Evolutionary conservation across 352 stramenopile genomes (phyloP), one percentile per base, ranked within the genome.

Genomic region (Pythium vanterpoolii): DNA sequence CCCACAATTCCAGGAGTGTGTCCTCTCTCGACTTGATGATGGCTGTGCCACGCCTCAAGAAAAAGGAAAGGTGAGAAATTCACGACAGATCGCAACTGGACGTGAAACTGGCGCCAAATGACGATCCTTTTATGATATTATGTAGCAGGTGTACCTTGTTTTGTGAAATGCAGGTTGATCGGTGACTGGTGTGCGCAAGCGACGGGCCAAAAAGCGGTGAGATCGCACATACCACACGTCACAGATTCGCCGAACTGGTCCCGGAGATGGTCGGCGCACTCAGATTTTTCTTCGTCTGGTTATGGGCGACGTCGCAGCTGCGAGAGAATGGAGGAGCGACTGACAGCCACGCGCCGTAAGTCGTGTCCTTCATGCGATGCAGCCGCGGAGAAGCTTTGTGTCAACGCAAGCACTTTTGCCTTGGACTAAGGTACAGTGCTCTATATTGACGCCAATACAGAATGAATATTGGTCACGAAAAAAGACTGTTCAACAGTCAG

Each of bases 221-320:
- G 42, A 44, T 34, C 8, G 10, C 4, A 14, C 19, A 19, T 14
- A 6, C 31, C 39, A 57, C 49, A 51, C 46, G 47, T 59, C 59
- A 40, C 50, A 58, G 43, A 48, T 34, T 46, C 50, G n/a, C 24
- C 10, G 28, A 53, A 49, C 10, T 26, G 23, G 27, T 16, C 18
- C 16, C 3, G 31, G 13, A 31, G 16, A 48, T 24, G 46, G 59
- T 51, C 51, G 43, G 49, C 31, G 59, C 51, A 59, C 50, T 54
- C 51, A 56, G 59, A 66, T 60, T 55, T 38, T 60, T 66, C 59
- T 65, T 34, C 27, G 21, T 54, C 31, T 62, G 54, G 40, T 28
- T 50, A 27, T 42, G 52, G 18, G 21, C 21, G 30, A 10, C n/a
- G 5, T 36, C 49, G 49, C 54, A 62, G 54, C 54, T 62, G 54